Evolutionary conservation across 2,329 filamentous ascomycete genomes (phyloP).

Genomic region (Chrysoporthe puriensis): DNA sequence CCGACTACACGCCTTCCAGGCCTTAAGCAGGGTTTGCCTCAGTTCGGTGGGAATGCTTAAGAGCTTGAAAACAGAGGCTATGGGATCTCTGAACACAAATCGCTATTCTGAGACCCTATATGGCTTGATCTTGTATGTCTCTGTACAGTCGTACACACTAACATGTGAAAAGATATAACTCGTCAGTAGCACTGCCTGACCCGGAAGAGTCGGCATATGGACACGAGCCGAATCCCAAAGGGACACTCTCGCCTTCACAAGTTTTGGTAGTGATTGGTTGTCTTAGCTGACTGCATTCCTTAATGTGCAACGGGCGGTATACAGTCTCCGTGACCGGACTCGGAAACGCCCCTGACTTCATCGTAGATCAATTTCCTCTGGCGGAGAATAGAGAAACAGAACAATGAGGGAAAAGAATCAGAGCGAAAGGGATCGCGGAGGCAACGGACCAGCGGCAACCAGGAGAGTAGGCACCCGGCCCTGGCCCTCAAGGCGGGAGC

Average conservation of each 20-base stretch:
- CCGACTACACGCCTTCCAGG: neutral
- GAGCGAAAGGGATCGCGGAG: neutral
- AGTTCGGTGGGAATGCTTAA: neutral
- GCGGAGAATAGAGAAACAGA: neutral
- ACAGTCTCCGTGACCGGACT: neutral
- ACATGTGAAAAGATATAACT: neutral
- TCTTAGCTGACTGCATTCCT: neutral
- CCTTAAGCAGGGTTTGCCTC: neutral
- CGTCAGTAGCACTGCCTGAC: neutral
- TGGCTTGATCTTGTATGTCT: neutral
- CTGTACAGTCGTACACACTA: neutral
- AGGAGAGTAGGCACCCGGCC: neutral
- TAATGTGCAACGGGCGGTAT: neutral
- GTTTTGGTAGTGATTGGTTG: neutral
- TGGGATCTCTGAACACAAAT: neutral
- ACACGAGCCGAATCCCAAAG: neutral
- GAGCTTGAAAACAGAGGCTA: neutral
- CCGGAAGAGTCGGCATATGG: neutral
- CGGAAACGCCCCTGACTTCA: neutral
- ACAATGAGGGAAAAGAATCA: neutral
- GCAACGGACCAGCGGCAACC: neutral
- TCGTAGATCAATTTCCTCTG: neutral
- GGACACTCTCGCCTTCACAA: neutral
- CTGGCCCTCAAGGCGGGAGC: neutral
- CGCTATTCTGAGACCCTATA: neutral